Evolutionary conservation across 768 basidiomycete species (phyloP), one percentile per base, ranked within the genome.

Genomic region (Cubamyces lactineus): DNA sequence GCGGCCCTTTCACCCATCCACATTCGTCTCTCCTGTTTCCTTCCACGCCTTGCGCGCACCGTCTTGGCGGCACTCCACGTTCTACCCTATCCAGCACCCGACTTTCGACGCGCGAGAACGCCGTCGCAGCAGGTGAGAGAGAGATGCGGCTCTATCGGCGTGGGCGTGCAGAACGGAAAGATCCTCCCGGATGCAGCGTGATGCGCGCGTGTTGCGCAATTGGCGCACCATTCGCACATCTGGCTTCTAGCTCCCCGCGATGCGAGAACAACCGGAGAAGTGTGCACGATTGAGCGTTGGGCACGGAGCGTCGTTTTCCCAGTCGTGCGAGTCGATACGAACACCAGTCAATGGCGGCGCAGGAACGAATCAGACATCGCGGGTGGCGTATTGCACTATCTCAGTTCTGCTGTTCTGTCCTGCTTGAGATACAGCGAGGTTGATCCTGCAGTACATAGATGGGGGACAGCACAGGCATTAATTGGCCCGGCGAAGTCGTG

Each of bases 241-340:
- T 39, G 48, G 34, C 47, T 57, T 57, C 57, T 57, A 57, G 57
- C 41, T 24, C 34, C 21, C 5, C 57, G 57, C 57, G 34, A 41
- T 19, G 28, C 57, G 15, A 28, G 47, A 49, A 30, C 21, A 46
- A 7, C 54, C 54, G 54, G 51, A 21, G 51, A 38, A 15, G 17
- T 21, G n/a, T 11, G 21, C 21, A 30, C 34, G 43, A 50, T 39
- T 12, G 3, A 21, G 21, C 17, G 16, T 19, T 46, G 26, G 12
- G 21, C 23, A 5, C 8, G 4, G 28, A 39, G 46, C 1, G 26
- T n/a, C 16, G 47, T n/a, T 57, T 48, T 57, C 54, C 45, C 54
- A 47, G 54, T n/a, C 30, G n/a, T 47, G 54, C 28, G 21, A 53
- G 28, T 26, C 24, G 24, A 15, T 23, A 15, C 1, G 4, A 26